These are phyloP conservation scores for Sicyos baderoa DNA, from an alignment of 306 rosid genomes.

Conservation along the genomic window DNA sequence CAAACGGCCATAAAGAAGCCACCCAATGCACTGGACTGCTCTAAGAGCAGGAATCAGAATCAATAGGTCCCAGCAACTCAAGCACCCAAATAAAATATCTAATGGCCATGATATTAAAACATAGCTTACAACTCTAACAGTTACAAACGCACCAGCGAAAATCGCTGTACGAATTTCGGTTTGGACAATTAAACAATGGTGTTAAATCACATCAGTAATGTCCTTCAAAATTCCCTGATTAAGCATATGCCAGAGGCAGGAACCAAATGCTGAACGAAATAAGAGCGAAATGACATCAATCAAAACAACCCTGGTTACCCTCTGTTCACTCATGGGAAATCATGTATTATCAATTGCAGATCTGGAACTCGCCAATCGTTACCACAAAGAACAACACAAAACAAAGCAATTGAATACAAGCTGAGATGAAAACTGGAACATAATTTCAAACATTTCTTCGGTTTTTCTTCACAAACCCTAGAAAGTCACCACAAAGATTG, in stretches of 20 bases:
- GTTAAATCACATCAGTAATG: slow-evolving; percentile 38
- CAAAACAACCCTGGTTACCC: background rate
- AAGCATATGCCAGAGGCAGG: slow-evolving; percentile 14
- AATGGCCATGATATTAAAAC: background rate
- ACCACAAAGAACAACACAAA: background rate
- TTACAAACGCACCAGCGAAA: slow-evolving; percentile 29
- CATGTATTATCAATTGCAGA: background rate
- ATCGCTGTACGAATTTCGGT: slow-evolving; percentile 29
- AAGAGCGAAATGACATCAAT: slow-evolving; percentile 23
- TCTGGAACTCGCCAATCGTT: background rate
- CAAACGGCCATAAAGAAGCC: slow-evolving; percentile 50
- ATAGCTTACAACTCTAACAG: slow-evolving; percentile 18
- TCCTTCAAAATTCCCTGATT: slow-evolving; percentile 33
- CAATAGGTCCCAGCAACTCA: slow-evolving; percentile 54
- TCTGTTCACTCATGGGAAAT: background rate
- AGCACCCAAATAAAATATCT: slow-evolving; percentile 37
- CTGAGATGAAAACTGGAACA: background rate
- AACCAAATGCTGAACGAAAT: slow-evolving; percentile 21
- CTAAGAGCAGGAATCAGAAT: slow-evolving; percentile 69
- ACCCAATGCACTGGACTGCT: slow-evolving; percentile 33
- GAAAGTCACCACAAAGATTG: background rate
- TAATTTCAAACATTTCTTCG: background rate
- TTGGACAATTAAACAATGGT: slow-evolving; percentile 33
- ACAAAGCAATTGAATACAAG: background rate
- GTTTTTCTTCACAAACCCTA: background rate